phyloP scores from a whole-genome alignment of 2,329 filamentous ascomycete genomes.

The Huntiella decipiens region DNA sequence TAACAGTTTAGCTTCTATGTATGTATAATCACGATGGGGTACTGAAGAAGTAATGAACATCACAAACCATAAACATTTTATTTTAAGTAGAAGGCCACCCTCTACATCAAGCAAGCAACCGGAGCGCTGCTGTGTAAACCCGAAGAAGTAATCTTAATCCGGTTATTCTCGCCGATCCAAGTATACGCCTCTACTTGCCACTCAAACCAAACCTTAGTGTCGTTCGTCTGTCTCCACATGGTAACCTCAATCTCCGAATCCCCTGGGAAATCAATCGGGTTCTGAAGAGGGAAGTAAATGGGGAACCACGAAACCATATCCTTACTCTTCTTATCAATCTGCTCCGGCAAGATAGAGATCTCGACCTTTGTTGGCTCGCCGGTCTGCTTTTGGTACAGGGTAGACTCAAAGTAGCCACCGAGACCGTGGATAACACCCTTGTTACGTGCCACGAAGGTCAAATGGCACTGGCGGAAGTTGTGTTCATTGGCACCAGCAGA shows the following conservation, averaged over 20 bases:
- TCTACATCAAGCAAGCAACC: constrained; percentile 51
- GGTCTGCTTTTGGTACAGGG: constrained; percentile 47
- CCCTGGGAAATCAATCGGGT: constrained; percentile 68
- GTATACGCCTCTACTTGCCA: constrained; percentile 82
- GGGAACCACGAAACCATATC: constrained; percentile 99
- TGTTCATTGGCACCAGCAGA: constrained; percentile 76
- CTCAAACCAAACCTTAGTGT: constrained; percentile 95
- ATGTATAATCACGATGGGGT: too few species aligned
- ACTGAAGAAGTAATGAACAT: too few species aligned
- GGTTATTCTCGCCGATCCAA: constrained; percentile 37
- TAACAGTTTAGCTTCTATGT: not conserved
- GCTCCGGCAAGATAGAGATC: constrained; percentile 79
- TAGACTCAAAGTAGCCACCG: constrained; percentile 88
- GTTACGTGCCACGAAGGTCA: constrained; percentile 59
- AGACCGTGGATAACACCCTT: constrained; percentile 78
- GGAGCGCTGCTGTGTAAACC: constrained; percentile 51
- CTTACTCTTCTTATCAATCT: constrained; percentile 79
- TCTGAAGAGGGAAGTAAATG: constrained; percentile 93
- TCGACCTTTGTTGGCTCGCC: constrained; percentile 43
- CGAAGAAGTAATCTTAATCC: constrained; percentile 46
- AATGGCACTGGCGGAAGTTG: constrained; percentile 61
- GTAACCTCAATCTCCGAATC: constrained; percentile 71
- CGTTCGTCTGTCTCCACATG: constrained; percentile 93
- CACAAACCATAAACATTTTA: too few species aligned
- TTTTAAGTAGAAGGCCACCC: too few species aligned